Evolutionary conservation across 2,329 filamentous ascomycete species (phyloP), one percentile per base, ranked within the genome.

Genomic region (Arthrobotrys entomopaga): DNA sequence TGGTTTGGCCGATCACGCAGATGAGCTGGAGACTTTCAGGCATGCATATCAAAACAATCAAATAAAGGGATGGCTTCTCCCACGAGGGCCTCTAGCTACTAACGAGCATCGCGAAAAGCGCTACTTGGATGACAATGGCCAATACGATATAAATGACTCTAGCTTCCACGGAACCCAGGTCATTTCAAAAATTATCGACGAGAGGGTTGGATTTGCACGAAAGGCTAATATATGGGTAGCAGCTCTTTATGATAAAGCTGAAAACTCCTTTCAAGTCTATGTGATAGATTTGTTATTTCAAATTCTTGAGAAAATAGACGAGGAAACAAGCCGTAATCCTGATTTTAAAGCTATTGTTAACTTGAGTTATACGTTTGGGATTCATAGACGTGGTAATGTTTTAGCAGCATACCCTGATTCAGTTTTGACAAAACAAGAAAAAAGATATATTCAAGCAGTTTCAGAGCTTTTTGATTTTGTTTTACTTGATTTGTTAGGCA

Each of bases 131-230:
- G 11, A 15, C 3, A 29, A 7, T 15, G 11, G 11, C n/a, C 13
- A 43, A 13, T 3, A 40, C 7, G 34, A 40, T 40, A 7, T 7
- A 4, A 13, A 4, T 16, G 40, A 13, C 3, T 16, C 11, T 43
- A 16, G 34, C 13, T 56, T 65, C 19, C 61, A 65, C 20, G 61
- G 61, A 49, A 65, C 61, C 1, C 6, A 19, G 0, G 52, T 65
- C 6, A 49, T 65, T 8, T 65, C 61, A 20, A 65, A 65, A 20
- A 65, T 57, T 49, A 34, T 65, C n/a, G 61, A 52, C n/a, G 19
- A 16, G 8, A 1, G 22, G 22, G 34, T 22, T 16, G 61, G 61
- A 15, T 65, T 38, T 16, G 49, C 61, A 11, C 34, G 61, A 50
- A 56, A 49, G 40, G 61, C 61, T 15, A 65, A 49, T 22, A 16